Percentiles rank a stretch among this genome's conserved stretches.
These are phyloP conservation scores for Trichoderma sp. DNA, from an alignment of 2,329 filamentous ascomycete species.

Conservation along the genomic window DNA sequence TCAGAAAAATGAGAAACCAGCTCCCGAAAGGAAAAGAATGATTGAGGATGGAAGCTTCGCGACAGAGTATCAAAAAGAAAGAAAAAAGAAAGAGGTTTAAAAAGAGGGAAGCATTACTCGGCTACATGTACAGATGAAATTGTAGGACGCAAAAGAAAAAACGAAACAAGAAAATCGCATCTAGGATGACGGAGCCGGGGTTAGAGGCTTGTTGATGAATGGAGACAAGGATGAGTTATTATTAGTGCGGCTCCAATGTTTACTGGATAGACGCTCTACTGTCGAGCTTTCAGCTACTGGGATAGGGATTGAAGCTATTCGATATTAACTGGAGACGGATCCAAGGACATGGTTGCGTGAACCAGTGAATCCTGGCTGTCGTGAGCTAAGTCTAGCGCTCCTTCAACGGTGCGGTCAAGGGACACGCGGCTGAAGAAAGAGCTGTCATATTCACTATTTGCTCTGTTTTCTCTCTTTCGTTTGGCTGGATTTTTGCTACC, in stretches of 20 bases:
- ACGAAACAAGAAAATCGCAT: slow-evolving; percentile 1
- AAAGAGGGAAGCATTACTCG: background rate
- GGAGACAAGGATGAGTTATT: background rate
- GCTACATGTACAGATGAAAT: background rate
- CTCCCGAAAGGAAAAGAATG: background rate
- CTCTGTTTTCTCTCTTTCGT: background rate
- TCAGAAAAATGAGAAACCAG: slow-evolving; percentile 1
- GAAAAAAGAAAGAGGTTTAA: background rate
- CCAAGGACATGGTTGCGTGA: background rate
- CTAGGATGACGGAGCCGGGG: slow-evolving; percentile 6
- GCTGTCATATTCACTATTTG: background rate
- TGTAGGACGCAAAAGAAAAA: background rate
- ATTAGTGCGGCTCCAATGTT: background rate
- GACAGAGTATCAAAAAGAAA: background rate
- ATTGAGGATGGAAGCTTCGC: background rate
- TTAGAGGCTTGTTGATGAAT: background rate
- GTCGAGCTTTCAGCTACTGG: background rate
- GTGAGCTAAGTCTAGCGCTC: background rate
- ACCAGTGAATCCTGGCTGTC: background rate
- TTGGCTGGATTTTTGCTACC: background rate
- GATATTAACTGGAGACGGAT: background rate
- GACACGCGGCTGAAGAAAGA: background rate
- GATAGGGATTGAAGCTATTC: background rate
- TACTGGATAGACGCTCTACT: background rate
- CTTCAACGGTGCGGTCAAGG: background rate